phyloP scores from a whole-genome alignment of 441 rosid genomes.

The Gossypium lobatum region DNA sequence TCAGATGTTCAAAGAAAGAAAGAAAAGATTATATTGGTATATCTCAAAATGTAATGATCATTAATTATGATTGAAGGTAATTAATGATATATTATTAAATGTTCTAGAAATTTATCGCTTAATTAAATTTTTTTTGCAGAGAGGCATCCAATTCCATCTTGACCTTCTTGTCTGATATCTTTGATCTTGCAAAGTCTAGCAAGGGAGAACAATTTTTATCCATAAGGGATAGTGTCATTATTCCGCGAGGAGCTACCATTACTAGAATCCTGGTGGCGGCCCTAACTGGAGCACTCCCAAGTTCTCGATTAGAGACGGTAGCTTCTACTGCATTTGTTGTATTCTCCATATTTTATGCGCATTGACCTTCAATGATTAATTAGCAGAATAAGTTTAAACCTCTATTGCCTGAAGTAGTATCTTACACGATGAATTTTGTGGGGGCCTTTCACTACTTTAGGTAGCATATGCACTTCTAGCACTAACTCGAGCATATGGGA shows the following conservation, averaged over 20 bases:
- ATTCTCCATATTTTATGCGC: neutral
- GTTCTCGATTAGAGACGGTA: slow-evolving; percentile 91
- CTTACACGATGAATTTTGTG: neutral
- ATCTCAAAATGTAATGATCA: neutral
- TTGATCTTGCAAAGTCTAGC: slow-evolving; percentile 70
- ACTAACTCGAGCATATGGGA: slow-evolving; percentile 59
- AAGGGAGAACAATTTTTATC: slow-evolving; percentile 57
- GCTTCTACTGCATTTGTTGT: neutral
- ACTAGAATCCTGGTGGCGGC: slow-evolving; percentile 81
- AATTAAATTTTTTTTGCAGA: slow-evolving; percentile 36
- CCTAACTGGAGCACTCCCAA: slow-evolving; percentile 92
- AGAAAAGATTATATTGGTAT: neutral
- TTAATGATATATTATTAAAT: neutral
- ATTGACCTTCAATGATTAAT: neutral
- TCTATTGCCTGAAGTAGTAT: neutral
- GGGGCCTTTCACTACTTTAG: slow-evolving; percentile 25
- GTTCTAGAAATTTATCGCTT: neutral
- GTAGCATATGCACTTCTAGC: slow-evolving; percentile 75
- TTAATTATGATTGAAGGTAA: neutral
- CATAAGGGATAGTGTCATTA: slow-evolving; percentile 60
- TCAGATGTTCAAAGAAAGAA: neutral
- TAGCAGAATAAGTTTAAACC: neutral
- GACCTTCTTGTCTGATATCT: slow-evolving; percentile 79
- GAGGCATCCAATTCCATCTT: slow-evolving; percentile 95
- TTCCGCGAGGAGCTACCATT: slow-evolving; percentile 81